A percentile compares a stretch with the other conserved stretches of the same genome.
Conservation (phyloP, 1,284 basidiomycete species). For the Hortiboletus rubellus region DNA sequence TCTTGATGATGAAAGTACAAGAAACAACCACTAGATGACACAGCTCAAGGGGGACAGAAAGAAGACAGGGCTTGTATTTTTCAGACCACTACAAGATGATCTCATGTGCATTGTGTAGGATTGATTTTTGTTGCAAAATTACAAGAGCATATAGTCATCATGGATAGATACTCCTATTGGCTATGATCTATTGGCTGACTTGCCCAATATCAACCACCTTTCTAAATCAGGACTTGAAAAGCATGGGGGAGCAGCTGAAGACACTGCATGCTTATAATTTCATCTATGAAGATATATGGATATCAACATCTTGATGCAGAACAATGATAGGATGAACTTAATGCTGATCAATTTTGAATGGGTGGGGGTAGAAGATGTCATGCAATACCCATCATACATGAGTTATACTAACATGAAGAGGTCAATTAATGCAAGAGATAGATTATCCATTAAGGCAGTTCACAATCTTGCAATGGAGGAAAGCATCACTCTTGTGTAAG, state of each 20-base stretch:
- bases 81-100: neutral
- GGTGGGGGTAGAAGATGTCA: neutral
- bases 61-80: slow-evolving; percentile 11
- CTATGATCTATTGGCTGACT: neutral
- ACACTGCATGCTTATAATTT: neutral
- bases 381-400: neutral
- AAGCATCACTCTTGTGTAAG: neutral
- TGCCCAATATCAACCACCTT: neutral
- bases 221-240: neutral
- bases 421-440: neutral
- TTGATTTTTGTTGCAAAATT: neutral
- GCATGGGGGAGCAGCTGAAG: neutral
- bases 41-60: neutral
- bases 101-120: neutral
- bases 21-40: neutral
- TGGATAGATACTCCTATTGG: neutral
- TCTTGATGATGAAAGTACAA: neutral
- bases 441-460: neutral
- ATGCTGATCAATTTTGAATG: neutral
- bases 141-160: neutral
- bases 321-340: neutral
- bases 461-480: neutral
- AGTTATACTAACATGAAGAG: neutral
- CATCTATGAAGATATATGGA: neutral
- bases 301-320: neutral